Base-by-base conservation (phyloP, 176 grass and related monocot species). In the Olyra latifolia region DNA sequence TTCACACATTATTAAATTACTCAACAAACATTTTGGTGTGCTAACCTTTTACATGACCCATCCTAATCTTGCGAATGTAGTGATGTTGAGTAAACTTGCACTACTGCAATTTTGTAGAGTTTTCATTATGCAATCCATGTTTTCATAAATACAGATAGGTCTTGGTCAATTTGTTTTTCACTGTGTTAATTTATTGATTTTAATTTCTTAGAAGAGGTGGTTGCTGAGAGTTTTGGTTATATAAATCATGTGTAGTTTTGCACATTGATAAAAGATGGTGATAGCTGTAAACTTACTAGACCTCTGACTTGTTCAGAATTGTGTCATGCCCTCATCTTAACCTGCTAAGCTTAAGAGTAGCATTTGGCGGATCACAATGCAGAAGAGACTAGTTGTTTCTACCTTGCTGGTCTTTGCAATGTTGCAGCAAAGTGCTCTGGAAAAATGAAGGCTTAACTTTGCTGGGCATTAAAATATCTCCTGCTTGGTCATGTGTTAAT, bases 401-500 rank as follows among this genome's bases (percentile, higher is more conserved):
- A 35, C 32, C 32, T 35, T 35, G 32, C 32, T 53, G 19, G 24
- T 75, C 48, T 25, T 69, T 89, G 35, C 15, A 20, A 46, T 44
- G 32, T 84, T 69, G 61, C 56, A 62, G 35, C 35, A 40, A 28
- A 55, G 47, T 75, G 19, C n/a, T 76, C 45, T 19, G 4, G 47
- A 64, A 62, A 82, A 65, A 76, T 58, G 3, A 40, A 54, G 35
- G 9, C 14, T 56, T 43, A 59, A 19, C 4, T 66, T 40, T 32
- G 12, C 66, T 72, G 50, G 46, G 9, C 23, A 72, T 73, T 89
- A 20, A 52, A 72, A 82, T 82, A 71, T 28, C 24, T 61, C 57
- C 82, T 82, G 68, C 32, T 72, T 66, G 13, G n/a, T 54, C 20
- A 20, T 86, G 7, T 82, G 61, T 78, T 88, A 72, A 80, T 68